Evolutionary conservation across 2,329 filamentous ascomycete genomes (phyloP).

Genomic region (Boeremia lycopersici): DNA sequence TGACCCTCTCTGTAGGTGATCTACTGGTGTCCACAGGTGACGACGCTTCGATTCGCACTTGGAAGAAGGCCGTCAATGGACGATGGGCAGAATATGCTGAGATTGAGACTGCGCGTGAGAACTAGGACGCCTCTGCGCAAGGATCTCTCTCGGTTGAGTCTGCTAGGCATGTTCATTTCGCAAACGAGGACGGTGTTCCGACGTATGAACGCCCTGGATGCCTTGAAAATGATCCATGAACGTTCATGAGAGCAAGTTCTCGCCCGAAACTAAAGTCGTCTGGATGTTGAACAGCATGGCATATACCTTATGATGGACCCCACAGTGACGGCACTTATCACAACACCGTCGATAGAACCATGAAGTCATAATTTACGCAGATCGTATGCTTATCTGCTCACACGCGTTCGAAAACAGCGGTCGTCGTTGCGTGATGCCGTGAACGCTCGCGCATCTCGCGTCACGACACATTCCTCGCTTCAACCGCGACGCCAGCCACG

Average conservation of each 20-base stretch:
- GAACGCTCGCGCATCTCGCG: constrained; percentile 7
- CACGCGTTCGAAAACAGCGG: not conserved
- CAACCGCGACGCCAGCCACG: constrained; percentile 32
- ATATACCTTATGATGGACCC: not conserved
- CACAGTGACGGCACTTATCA: not conserved
- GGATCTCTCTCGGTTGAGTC: not conserved
- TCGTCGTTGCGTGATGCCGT: constrained; percentile 3
- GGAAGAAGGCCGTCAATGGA: constrained; percentile 57
- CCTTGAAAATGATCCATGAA: not conserved
- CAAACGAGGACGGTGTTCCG: not conserved
- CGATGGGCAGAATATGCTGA: constrained; percentile 57
- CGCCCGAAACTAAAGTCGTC: not conserved
- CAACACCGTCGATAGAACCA: constrained; percentile 1
- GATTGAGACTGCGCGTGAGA: constrained; percentile 49
- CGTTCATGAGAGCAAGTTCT: not conserved
- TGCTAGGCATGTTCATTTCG: not conserved
- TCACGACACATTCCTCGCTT: constrained; percentile 32
- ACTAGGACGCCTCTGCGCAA: constrained; percentile 16
- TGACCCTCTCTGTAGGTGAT: constrained; percentile 62
- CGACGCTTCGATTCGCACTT: constrained; percentile 65
- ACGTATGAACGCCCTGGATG: not conserved
- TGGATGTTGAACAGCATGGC: not conserved
- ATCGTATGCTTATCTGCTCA: constrained; percentile 1
- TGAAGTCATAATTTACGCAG: constrained; percentile 5
- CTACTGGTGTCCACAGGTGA: constrained; percentile 78